phyloP scores from a whole-genome alignment of 352 stramenopile genomes.

The Phytopythium chamaehyphon region DNA sequence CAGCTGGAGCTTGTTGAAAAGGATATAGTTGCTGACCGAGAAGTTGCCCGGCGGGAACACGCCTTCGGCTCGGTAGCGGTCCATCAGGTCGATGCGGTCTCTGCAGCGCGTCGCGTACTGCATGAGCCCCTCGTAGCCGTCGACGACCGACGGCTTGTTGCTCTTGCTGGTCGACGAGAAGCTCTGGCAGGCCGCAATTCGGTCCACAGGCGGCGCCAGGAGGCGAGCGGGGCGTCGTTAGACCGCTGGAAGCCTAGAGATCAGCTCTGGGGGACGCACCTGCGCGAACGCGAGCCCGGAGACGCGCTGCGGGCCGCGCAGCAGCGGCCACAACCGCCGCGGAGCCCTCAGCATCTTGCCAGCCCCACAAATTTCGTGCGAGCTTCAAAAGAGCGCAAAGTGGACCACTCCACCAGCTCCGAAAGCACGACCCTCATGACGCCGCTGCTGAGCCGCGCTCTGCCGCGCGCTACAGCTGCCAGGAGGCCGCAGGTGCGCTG shows the following conservation, averaged over 20 bases:
- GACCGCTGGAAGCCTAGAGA: too few relatives aligned
- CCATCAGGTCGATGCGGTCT: slow-evolving; percentile 17
- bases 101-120: slow-evolving; percentile 22
- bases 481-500: neutral
- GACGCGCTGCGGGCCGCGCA: too few relatives aligned
- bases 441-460: neutral
- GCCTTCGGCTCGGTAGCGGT: slow-evolving; percentile 26
- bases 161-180: slow-evolving; percentile 21
- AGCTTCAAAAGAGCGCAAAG: too few relatives aligned
- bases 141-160: slow-evolving; percentile 18
- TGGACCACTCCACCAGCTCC: neutral
- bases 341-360: too few relatives aligned
- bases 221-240: too few relatives aligned
- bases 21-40: slow-evolving; percentile 27
- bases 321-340: too few relatives aligned
- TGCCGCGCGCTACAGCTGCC: neutral
- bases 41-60: slow-evolving; percentile 32
- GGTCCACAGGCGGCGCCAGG: neutral
- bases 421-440: neutral
- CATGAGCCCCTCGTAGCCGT: slow-evolving; percentile 22
- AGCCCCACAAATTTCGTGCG: too few relatives aligned
- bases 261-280: too few relatives aligned
- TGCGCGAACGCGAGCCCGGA: too few relatives aligned
- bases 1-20: slow-evolving; percentile 45
- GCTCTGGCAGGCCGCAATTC: slow-evolving; percentile 1